Evolutionary conservation across 495 filamentous ascomycete genomes (phyloP).

Genomic region (Penicillium alfredii): DNA sequence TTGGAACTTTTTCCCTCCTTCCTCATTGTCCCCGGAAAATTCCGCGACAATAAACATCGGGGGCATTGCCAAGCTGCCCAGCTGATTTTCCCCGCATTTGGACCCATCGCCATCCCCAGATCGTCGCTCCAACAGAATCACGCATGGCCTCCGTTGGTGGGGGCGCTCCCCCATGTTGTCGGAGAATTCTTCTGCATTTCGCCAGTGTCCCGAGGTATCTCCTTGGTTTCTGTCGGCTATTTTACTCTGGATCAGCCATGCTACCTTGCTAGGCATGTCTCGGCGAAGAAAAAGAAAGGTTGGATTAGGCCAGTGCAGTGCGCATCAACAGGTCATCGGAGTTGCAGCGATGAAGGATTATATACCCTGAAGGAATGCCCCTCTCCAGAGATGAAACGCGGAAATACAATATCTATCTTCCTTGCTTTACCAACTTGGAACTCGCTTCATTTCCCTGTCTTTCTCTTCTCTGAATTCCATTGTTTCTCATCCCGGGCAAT

Average conservation of each 20-base stretch:
- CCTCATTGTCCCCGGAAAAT: no score
- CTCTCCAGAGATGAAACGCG: no score
- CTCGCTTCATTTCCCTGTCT: background rate
- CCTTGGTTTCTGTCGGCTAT: slow-evolving; percentile 14
- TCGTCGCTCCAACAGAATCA: no score
- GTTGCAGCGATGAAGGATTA: no score
- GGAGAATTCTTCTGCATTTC: slow-evolving; percentile 2
- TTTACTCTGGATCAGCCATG: background rate
- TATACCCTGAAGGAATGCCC: no score
- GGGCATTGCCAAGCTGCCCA: slow-evolving; percentile 4
- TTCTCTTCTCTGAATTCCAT: background rate
- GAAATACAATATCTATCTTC: no score
- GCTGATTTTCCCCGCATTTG: background rate
- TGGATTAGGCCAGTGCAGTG: background rate
- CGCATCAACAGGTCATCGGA: no score
- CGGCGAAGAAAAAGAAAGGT: background rate
- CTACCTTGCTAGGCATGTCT: no score
- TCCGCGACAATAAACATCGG: no score
- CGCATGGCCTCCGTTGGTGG: no score
- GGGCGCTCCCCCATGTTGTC: slow-evolving; percentile 3
- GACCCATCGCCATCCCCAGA: background rate
- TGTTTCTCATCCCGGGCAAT: background rate
- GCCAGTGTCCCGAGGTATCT: slow-evolving; percentile 14
- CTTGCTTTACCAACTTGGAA: no score
- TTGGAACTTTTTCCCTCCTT: no score